phyloP scores from a whole-genome alignment of 2,329 filamentous ascomycete species.

The Alternaria sp. region DNA sequence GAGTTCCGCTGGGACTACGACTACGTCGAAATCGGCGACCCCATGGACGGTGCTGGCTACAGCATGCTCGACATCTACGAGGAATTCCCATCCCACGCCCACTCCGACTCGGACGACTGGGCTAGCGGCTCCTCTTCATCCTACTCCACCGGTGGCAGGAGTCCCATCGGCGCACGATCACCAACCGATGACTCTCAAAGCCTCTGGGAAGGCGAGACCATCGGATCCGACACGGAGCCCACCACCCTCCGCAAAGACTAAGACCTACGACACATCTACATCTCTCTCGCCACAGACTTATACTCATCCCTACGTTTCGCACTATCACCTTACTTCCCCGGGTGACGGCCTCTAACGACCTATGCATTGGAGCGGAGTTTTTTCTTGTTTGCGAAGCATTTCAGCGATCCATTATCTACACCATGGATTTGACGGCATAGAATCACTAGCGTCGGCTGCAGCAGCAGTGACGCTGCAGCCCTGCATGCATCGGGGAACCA shows the following conservation, averaged over 20 bases:
- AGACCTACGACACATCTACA: constrained; percentile 10
- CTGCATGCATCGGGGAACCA: constrained; percentile 12
- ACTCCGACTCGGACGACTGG: constrained; percentile 84
- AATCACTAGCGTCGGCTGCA: constrained; percentile 24
- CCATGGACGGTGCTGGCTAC: constrained; percentile 55
- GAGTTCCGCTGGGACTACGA: constrained; percentile 93
- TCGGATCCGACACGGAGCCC: constrained; percentile 55
- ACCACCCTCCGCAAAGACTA: constrained; percentile 29
- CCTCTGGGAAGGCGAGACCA: constrained; percentile 64
- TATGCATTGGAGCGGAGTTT: constrained; percentile 46
- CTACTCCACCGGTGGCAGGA: constrained; percentile 69
- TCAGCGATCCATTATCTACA: constrained; percentile 33
- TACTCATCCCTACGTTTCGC: constrained; percentile 32
- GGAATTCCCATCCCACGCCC: constrained; percentile 56
- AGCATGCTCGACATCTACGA: constrained; percentile 64
- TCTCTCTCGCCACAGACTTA: constrained; percentile 15
- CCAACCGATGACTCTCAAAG: constrained; percentile 64
- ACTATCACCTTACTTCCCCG: constrained; percentile 20
- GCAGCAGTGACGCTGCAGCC: constrained; percentile 11
- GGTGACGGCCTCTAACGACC: constrained; percentile 44
- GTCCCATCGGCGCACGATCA: constrained; percentile 55
- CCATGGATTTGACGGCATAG: constrained; percentile 29
- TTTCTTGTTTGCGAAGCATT: constrained; percentile 46
- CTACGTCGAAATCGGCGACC: constrained; percentile 83
- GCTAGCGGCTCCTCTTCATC: constrained; percentile 83